phyloP scores from a whole-genome alignment of 2,329 filamentous ascomycete species.

The Penicillium corylophilum region DNA sequence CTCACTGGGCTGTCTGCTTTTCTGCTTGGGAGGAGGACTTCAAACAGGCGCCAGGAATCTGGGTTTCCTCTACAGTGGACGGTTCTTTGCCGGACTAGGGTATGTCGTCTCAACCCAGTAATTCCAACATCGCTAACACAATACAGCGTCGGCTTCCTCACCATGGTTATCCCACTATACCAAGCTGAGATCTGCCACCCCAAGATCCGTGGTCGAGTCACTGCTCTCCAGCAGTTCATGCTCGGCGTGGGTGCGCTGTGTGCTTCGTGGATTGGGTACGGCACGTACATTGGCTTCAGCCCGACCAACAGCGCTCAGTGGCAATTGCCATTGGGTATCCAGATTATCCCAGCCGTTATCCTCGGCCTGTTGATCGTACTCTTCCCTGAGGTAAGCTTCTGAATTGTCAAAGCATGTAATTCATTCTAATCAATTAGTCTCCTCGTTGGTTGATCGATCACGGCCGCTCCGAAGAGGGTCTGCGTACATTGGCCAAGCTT shows the following conservation, averaged over 20 bases:
- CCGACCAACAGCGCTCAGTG: constrained; percentile 54
- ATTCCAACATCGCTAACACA: constrained; percentile 36
- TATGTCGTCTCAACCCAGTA: constrained; percentile 21
- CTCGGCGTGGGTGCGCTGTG: constrained; percentile 71
- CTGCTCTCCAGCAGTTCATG: constrained; percentile 79
- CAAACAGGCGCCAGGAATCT: constrained; percentile 67
- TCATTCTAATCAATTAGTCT: constrained; percentile 33
- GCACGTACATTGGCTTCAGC: constrained; percentile 54
- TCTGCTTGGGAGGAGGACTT: constrained; percentile 68
- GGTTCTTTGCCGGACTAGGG: constrained; percentile 62
- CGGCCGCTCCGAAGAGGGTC: constrained; percentile 62
- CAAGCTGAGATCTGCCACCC: constrained; percentile 79
- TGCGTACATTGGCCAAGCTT: constrained; percentile 65
- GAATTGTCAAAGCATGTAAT: neutral
- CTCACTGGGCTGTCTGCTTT: constrained; percentile 67
- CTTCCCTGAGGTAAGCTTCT: constrained; percentile 62
- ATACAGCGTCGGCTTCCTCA: constrained; percentile 57
- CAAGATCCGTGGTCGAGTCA: constrained; percentile 72
- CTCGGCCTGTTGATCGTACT: constrained; percentile 65
- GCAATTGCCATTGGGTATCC: constrained; percentile 67
- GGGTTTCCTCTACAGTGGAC: constrained; percentile 66
- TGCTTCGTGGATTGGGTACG: constrained; percentile 73
- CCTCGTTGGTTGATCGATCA: constrained; percentile 75
- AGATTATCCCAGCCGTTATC: constrained; percentile 66
- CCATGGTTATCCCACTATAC: constrained; percentile 69